phyloP scores from a whole-genome alignment of 768 basidiomycete genomes.

The Macrocybe gigantea region DNA sequence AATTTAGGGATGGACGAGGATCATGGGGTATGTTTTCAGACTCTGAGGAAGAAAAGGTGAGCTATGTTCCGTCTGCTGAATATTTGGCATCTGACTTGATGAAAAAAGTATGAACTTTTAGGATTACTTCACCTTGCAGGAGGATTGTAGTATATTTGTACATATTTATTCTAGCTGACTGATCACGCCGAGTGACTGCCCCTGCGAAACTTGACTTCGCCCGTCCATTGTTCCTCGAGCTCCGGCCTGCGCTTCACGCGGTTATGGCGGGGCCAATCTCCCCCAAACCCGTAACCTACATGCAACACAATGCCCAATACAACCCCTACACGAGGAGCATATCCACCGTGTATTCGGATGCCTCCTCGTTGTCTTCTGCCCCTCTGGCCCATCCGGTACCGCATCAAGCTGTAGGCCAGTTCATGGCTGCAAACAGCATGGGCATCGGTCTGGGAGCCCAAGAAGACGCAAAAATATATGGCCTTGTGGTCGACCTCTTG shows the following conservation, averaged over 20 bases:
- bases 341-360: slow-evolving; percentile 48
- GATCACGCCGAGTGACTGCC: too few relatives aligned
- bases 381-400: slow-evolving; percentile 53
- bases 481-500: slow-evolving; percentile 82
- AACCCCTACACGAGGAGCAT: slow-evolving; percentile 54
- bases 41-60: slow-evolving; percentile 58
- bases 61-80: slow-evolving; percentile 4
- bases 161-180: too few relatives aligned
- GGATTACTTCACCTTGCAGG: slow-evolving; percentile 40
- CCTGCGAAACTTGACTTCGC: slow-evolving; percentile 6
- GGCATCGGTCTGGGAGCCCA: slow-evolving; percentile 31
- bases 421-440: slow-evolving; percentile 25
- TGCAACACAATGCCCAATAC: slow-evolving; percentile 57
- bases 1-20: slow-evolving; percentile 43
- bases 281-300: slow-evolving; percentile 56
- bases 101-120: slow-evolving; percentile 38
- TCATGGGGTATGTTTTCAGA: slow-evolving; percentile 59
- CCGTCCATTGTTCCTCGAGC: slow-evolving; percentile 6
- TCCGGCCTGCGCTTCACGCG: slow-evolving; percentile 15
- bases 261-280: slow-evolving; percentile 60
- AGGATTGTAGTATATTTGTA: slow-evolving; percentile 23
- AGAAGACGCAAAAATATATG: slow-evolving; percentile 76
- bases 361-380: slow-evolving; percentile 51
- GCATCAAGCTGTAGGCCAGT: slow-evolving; percentile 38
- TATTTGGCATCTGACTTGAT: slow-evolving; percentile 4